phyloP scores from a whole-genome alignment of 2,329 filamentous ascomycete genomes.

The Penicillium freii region DNA sequence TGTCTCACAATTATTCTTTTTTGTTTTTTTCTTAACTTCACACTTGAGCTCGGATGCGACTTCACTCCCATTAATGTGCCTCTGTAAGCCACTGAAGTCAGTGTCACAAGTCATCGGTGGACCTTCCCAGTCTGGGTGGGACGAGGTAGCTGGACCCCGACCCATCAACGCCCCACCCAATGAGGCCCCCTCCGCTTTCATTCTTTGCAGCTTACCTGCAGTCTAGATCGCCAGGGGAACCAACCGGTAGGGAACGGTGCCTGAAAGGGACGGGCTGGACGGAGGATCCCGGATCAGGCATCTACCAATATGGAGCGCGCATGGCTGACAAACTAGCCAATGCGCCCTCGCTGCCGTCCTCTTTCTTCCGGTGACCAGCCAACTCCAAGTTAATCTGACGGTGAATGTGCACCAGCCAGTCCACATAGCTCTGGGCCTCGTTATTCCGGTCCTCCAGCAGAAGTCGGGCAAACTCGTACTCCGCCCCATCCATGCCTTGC shows the following conservation, averaged over 20 bases:
- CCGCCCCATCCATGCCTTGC: conserved; percentile 89
- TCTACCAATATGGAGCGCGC: conserved; percentile 48
- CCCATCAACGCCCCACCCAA: conserved; percentile 1
- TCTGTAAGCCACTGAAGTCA: conserved; percentile 7
- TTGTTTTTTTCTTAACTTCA: background rate
- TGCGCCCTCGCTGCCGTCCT: conserved; percentile 45
- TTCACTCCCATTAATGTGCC: background rate
- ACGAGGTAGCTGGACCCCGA: background rate
- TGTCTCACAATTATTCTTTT: conserved; percentile 7
- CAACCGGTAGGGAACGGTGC: background rate
- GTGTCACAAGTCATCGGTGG: background rate
- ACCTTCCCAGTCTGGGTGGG: background rate
- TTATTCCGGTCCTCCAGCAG: conserved; percentile 95
- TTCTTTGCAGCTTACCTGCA: conserved; percentile 4
- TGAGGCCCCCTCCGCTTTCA: background rate
- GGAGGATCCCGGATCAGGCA: background rate
- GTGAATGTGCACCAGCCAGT: conserved; percentile 96
- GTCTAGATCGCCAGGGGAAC: conserved; percentile 7
- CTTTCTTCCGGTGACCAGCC: conserved; percentile 50
- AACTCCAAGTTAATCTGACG: conserved; percentile 86
- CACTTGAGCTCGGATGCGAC: background rate
- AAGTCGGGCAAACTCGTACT: conserved; percentile 92
- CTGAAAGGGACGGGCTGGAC: background rate
- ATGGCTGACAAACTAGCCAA: conserved; percentile 47
- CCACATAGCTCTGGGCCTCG: conserved; percentile 95